phyloP scores from a whole-genome alignment of 768 basidiomycete genomes.

The Cystofilobasidium bisporidii region DNA sequence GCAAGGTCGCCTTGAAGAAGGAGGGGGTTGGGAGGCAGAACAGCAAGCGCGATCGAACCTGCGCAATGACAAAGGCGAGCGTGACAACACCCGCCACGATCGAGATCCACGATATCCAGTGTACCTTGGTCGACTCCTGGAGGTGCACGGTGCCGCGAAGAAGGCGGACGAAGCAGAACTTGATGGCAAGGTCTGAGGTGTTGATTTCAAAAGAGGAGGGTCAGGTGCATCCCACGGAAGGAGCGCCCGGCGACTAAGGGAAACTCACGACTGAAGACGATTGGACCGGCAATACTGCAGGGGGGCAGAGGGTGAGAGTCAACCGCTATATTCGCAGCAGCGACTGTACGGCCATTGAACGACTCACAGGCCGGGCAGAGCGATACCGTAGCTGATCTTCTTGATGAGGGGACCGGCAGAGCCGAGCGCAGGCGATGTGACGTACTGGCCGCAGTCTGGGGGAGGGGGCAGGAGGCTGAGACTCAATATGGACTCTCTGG shows the following conservation, averaged over 20 bases:
- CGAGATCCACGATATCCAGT: slow-evolving; percentile 31
- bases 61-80: slow-evolving; percentile 32
- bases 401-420: slow-evolving; percentile 34
- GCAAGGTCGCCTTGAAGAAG: no score
- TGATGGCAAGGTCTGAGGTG: slow-evolving; percentile 24
- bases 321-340: no score
- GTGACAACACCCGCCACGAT: slow-evolving; percentile 7
- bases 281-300: no score
- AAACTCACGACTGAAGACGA: no score
- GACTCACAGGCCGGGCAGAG: slow-evolving; percentile 26
- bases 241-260: no score
- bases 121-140: slow-evolving; percentile 23
- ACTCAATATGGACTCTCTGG: background rate
- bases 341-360: background rate
- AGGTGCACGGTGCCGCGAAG: slow-evolving; percentile 31
- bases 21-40: no score
- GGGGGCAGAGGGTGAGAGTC: no score
- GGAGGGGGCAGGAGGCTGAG: slow-evolving; percentile 17
- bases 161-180: slow-evolving; percentile 32
- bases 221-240: no score
- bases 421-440: slow-evolving; percentile 35
- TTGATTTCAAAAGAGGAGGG: no score
- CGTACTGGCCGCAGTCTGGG: slow-evolving; percentile 21
- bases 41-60: no score
- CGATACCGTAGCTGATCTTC: slow-evolving; percentile 31